Conservation (phyloP, 129 eudicot genomes). For the Flaveria linearis region DNA sequence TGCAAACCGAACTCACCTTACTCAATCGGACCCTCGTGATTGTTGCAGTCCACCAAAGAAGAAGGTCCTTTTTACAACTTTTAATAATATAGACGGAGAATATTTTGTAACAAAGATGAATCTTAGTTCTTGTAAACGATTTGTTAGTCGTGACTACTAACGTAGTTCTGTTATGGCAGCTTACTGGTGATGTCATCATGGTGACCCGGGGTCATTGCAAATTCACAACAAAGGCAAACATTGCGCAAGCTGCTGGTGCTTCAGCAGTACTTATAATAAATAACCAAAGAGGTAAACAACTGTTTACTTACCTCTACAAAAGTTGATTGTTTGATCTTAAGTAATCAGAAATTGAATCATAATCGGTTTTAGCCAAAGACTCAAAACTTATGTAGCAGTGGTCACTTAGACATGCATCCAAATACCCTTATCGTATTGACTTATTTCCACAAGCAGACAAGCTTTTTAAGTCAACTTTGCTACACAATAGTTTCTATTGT, state of each 20-base stretch:
- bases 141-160: slow-evolving; percentile 2
- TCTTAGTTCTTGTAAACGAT: not conserved
- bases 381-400: not conserved
- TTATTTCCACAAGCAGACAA: not conserved
- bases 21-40: slow-evolving; percentile 81
- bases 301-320: not conserved
- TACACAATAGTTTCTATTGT: not conserved
- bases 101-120: not conserved
- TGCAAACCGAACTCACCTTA: slow-evolving; percentile 61
- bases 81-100: no score
- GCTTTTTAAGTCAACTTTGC: not conserved
- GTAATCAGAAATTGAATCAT: no score
- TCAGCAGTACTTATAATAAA: slow-evolving; percentile 85
- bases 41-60: slow-evolving; percentile 70
- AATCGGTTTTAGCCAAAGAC: no score
- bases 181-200: slow-evolving; percentile 78
- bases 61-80: slow-evolving; percentile 39
- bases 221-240: slow-evolving; percentile 81
- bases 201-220: slow-evolving; percentile 86
- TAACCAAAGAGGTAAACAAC: slow-evolving; percentile 60
- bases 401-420: not conserved
- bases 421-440: slow-evolving; percentile 1
- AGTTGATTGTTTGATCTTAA: no score
- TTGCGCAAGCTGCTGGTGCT: slow-evolving; percentile 96
- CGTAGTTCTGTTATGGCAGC: slow-evolving; percentile 42